These are phyloP conservation scores for Saturnispora ahearnii DNA, from an alignment of 805 yeast species.

Conservation along the genomic window DNA sequence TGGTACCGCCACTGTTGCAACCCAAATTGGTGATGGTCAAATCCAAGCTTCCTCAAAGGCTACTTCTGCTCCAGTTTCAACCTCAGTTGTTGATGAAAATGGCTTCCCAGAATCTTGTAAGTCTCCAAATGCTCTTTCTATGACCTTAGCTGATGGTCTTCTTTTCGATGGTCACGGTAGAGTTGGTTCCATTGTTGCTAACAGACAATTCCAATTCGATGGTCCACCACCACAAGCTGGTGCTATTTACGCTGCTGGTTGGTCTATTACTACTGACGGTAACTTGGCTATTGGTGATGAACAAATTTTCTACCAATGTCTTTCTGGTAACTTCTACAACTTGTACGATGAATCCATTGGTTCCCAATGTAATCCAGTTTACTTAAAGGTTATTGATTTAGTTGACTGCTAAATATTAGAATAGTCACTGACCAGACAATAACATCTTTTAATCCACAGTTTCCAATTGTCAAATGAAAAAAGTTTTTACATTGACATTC, in stretches of 20 bases:
- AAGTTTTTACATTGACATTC: background rate
- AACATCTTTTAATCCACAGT: background rate
- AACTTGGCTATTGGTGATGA: constrained; percentile 43
- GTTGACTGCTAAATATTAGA: constrained; percentile 25
- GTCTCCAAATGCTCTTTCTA: constrained; percentile 32
- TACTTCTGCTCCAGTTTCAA: constrained; percentile 21
- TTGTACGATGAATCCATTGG: constrained; percentile 43
- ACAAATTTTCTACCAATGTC: constrained; percentile 44
- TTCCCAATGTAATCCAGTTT: constrained; percentile 37
- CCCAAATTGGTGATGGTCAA: constrained; percentile 50
- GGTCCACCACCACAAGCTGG: constrained; percentile 61
- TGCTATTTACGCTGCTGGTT: constrained; percentile 44
- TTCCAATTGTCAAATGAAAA: background rate
- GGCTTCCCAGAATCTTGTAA: constrained; percentile 29
- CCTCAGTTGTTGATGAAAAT: constrained; percentile 16
- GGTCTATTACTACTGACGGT: constrained; percentile 39
- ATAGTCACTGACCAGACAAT: background rate
- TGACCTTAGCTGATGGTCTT: constrained; percentile 34
- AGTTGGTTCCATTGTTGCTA: constrained; percentile 52
- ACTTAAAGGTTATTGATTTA: constrained; percentile 38
- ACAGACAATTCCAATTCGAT: constrained; percentile 58
- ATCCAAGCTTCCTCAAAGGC: constrained; percentile 40
- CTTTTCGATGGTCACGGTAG: constrained; percentile 41
- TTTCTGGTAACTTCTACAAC: constrained; percentile 51
- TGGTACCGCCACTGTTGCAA: constrained; percentile 16